Conservation (phyloP, 78 protist species). For the Dictyostelium brefeldianum region DNA sequence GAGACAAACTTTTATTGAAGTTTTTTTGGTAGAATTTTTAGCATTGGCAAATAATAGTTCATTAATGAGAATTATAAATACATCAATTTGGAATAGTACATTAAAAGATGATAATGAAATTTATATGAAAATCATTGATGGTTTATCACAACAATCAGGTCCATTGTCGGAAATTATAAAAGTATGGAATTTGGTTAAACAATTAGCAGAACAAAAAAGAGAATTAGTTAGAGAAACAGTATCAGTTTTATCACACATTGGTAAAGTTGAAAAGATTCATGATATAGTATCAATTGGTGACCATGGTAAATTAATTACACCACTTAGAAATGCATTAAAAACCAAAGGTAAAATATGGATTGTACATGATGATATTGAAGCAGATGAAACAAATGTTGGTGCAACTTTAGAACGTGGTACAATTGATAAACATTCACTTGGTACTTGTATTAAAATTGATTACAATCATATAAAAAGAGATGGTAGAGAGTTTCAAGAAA, state of each 20-base stretch:
- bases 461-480: conserved; percentile 14
- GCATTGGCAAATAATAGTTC: too few relatives aligned
- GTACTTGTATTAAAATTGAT: conserved; percentile 29
- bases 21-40: too few relatives aligned
- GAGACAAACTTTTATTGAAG: too few relatives aligned
- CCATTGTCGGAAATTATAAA: too few relatives aligned
- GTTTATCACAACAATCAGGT: too few relatives aligned
- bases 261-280: conserved; percentile 34
- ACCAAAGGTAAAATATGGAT: conserved; percentile 36
- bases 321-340: conserved; percentile 20
- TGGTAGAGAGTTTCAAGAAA: conserved; percentile 1
- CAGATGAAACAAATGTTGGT: conserved; percentile 36
- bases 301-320: conserved; percentile 50
- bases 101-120: too few relatives aligned
- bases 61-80: too few relatives aligned
- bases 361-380: conserved; percentile 40
- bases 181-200: too few relatives aligned
- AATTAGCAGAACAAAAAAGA: too few relatives aligned
- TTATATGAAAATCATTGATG: too few relatives aligned
- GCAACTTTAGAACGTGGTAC: conserved; percentile 44
- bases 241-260: conserved; percentile 63
- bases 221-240: too few relatives aligned
- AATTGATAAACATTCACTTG: neutral
- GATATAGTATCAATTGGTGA: conserved; percentile 80
- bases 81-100: too few relatives aligned